Base-by-base conservation (phyloP, 2,329 filamentous ascomycete species). In the Sporothrix inflata region DNA sequence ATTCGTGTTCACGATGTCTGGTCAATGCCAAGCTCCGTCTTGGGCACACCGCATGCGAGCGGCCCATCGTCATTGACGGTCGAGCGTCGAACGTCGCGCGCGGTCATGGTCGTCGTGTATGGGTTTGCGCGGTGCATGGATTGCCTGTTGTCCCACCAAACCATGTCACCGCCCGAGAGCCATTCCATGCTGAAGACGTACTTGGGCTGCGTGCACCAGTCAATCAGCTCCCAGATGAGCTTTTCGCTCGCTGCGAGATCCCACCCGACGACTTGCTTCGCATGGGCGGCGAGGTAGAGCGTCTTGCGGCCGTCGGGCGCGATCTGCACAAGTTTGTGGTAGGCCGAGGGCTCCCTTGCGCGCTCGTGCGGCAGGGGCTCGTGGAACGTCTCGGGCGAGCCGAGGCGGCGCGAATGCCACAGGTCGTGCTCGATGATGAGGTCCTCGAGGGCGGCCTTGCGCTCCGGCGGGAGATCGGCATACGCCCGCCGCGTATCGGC, bases 121-220 rank as follows among this genome's bases (percentile, higher is more conserved):
- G 67, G 38, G 14, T 69, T 57, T 27, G 67, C 67, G 4, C 67
- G 49, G 34, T 69, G 67, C 67, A 69, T 69, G 9, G 51, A 69
- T 40, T 69, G 67, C 51, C 67, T 27, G 51, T 69, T 69, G 51
- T 69, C 67, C 67, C 67, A 69, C 67, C 67, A 69, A 2, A 69
- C 51, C 51, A 69, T 24, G 38, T 69, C 67, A 34, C 67, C 67
- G 67, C 51, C 51, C 9, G 51, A 55, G 1, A 60, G 38, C 67
- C 67, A 69, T 19, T 69, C 51, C 34, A 60, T 27, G 19, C 34
- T 45, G 38, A 69, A 60, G 12, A 57, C 51, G 38, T 69, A 69
- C 51, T 69, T 24, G 1, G 67, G 67, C 38, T 24, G 47, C 11
- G 67, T 69, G 51, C 67, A 69, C n/a, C 21, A 30, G n/a, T 57